A percentile compares a stretch with the other conserved stretches of the same genome.
phyloP scores from a whole-genome alignment of 495 filamentous ascomycete species.

The Pseudotulostoma volvatum region DNA sequence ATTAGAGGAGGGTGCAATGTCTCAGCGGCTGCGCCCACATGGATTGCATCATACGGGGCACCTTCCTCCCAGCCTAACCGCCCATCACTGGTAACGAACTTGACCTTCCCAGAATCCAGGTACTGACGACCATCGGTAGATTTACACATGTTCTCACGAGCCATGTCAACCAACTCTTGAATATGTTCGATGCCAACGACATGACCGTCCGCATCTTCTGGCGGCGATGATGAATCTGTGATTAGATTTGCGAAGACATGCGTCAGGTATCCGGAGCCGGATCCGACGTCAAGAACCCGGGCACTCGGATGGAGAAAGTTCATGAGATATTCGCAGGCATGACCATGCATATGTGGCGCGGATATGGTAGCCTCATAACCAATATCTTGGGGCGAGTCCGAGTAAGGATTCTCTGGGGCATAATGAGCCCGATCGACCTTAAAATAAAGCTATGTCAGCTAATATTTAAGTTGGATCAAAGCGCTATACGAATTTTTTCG shows the following conservation, averaged over 20 bases:
- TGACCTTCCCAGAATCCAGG: slow-evolving; percentile 42
- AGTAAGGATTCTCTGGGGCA: slow-evolving; percentile 54
- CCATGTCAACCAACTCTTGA: slow-evolving; percentile 52
- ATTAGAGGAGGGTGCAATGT: slow-evolving; percentile 56
- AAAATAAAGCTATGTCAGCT: neutral
- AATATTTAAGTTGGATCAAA: too few relatives aligned
- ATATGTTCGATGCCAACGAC: slow-evolving; percentile 88
- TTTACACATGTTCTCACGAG: slow-evolving; percentile 58
- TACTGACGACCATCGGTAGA: slow-evolving; percentile 45
- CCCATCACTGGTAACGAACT: slow-evolving; percentile 71
- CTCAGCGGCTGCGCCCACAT: slow-evolving; percentile 79
- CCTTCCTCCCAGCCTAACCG: slow-evolving; percentile 50
- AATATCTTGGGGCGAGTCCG: slow-evolving; percentile 82
- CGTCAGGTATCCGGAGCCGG: slow-evolving; percentile 81
- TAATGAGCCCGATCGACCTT: slow-evolving; percentile 89
- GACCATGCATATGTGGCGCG: slow-evolving; percentile 94
- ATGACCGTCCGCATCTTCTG: slow-evolving; percentile 25
- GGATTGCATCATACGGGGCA: slow-evolving; percentile 74
- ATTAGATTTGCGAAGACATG: slow-evolving; percentile 76
- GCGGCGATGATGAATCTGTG: slow-evolving; percentile 20
- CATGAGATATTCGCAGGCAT: slow-evolving; percentile 52
- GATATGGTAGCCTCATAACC: slow-evolving; percentile 81
- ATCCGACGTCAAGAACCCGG: slow-evolving; percentile 73
- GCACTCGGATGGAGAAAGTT: slow-evolving; percentile 37
- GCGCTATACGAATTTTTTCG: too few relatives aligned